phyloP scores from a whole-genome alignment of 1,284 basidiomycete genomes.

The Trichosporon coremiiforme region DNA sequence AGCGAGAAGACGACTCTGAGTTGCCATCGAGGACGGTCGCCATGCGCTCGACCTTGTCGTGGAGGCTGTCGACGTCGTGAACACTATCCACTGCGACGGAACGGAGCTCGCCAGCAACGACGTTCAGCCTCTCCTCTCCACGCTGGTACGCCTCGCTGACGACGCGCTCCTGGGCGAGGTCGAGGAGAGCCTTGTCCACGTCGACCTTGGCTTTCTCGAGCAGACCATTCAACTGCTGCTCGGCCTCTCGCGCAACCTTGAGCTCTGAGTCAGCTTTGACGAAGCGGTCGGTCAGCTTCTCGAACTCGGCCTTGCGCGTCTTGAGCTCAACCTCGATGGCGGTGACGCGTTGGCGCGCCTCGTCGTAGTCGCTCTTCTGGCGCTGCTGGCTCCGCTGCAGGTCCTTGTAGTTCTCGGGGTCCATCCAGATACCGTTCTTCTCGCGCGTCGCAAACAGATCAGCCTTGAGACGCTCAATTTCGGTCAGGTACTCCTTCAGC shows the following conservation, averaged over 20 bases:
- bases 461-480: constrained; percentile 90
- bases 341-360: constrained; percentile 77
- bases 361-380: constrained; percentile 72
- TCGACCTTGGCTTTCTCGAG: constrained; percentile 64
- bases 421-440: constrained; percentile 92
- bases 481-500: constrained; percentile 91
- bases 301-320: constrained; percentile 82
- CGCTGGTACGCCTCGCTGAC: constrained; percentile 74
- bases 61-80: constrained; percentile 71
- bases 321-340: constrained; percentile 79
- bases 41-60: constrained; percentile 83
- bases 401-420: constrained; percentile 83
- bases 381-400: constrained; percentile 75
- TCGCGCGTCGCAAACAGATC: constrained; percentile 84
- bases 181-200: constrained; percentile 62
- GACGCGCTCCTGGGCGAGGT: constrained; percentile 73
- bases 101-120: constrained; percentile 70
- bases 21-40: constrained; percentile 68
- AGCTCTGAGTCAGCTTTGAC: constrained; percentile 75
- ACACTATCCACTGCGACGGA: constrained; percentile 69
- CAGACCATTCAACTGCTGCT: constrained; percentile 63
- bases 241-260: constrained; percentile 58
- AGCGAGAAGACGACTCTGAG: constrained; percentile 65
- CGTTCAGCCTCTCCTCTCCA: constrained; percentile 72
- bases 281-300: constrained; percentile 76